Conservation (phyloP, 768 basidiomycete species). For the Calocera viscosa region DNA sequence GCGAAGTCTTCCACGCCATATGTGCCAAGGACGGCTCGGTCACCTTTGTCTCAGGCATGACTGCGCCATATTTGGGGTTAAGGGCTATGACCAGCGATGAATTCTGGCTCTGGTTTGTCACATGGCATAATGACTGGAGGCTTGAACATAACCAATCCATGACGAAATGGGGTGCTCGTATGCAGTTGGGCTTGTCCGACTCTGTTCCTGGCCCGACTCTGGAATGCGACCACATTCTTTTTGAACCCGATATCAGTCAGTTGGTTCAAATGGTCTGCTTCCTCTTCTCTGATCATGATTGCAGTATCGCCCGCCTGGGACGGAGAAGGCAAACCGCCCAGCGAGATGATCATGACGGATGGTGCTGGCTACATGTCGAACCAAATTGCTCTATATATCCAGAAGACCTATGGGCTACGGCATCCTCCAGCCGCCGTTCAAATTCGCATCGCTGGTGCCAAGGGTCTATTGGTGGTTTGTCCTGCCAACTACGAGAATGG, state of each 20-base stretch:
- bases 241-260: neutral
- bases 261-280: neutral
- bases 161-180: neutral
- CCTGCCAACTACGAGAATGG: neutral
- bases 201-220: neutral
- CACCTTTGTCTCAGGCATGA: neutral
- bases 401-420: neutral
- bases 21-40: neutral
- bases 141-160: neutral
- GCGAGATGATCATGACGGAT: neutral
- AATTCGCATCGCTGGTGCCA: neutral
- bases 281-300: neutral
- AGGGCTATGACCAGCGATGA: neutral
- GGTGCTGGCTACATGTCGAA: neutral
- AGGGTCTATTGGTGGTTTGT: neutral
- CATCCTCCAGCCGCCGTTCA: neutral
- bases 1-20: neutral
- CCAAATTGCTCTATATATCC: neutral
- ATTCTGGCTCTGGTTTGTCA: neutral
- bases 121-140: neutral
- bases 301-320: neutral
- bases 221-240: neutral
- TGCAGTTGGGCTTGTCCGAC: neutral
- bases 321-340: neutral
- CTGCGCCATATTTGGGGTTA: neutral